Percentiles rank a stretch among this genome's conserved stretches.
phyloP scores from a whole-genome alignment of 2,329 filamentous ascomycete species.

The Neonectria coccinea region DNA sequence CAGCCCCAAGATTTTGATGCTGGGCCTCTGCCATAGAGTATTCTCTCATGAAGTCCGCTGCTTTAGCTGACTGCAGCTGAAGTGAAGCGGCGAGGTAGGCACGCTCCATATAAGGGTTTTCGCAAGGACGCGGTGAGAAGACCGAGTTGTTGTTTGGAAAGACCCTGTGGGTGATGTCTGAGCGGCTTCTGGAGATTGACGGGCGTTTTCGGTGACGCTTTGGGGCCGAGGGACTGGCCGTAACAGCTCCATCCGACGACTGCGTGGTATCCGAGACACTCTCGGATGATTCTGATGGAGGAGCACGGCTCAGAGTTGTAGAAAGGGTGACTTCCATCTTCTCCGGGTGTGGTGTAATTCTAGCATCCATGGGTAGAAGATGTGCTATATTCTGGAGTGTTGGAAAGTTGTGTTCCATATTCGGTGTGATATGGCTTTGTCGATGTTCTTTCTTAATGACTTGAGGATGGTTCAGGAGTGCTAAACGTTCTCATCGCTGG shows the following conservation, averaged over 20 bases:
- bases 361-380: conserved; percentile 36
- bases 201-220: conserved; percentile 30
- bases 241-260: conserved; percentile 12
- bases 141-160: conserved; percentile 34
- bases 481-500: conserved; percentile 11
- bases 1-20: conserved; percentile 39
- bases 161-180: conserved; percentile 21
- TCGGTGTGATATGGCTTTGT: conserved; percentile 4
- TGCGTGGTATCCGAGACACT: conserved; percentile 22
- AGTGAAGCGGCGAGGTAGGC: conserved; percentile 59
- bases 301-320: conserved; percentile 18
- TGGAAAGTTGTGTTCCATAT: conserved; percentile 34
- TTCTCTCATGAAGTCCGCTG: conserved; percentile 53
- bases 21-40: conserved; percentile 54
- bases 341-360: conserved; percentile 35
- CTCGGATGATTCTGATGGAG: conserved; percentile 25
- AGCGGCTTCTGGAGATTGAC: conserved; percentile 21
- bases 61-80: conserved; percentile 53
- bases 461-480: conserved; percentile 8
- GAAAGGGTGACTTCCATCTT: conserved; percentile 28
- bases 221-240: background rate
- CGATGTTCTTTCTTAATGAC: conserved; percentile 6
- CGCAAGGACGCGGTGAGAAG: conserved; percentile 54
- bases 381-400: conserved; percentile 24
- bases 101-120: conserved; percentile 59